Evolutionary conservation across 768 basidiomycete genomes (phyloP).

Genomic region (Termitomyces sp.): DNA sequence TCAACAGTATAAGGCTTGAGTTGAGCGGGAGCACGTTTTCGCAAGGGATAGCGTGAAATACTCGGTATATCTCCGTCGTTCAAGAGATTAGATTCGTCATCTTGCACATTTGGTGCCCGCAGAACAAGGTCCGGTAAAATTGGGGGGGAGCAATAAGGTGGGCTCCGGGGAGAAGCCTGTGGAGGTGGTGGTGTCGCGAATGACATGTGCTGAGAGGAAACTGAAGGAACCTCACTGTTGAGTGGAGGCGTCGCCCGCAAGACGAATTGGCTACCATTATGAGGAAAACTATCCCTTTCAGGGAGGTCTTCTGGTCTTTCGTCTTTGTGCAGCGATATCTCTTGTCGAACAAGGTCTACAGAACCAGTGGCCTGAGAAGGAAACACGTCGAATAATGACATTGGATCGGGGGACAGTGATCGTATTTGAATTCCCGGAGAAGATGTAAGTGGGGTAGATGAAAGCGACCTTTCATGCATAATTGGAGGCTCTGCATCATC

Average conservation of each 20-base stretch:
- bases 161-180: neutral
- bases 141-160: neutral
- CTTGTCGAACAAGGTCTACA: neutral
- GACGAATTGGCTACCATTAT: neutral
- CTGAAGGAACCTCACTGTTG: neutral
- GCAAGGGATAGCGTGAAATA: constrained; percentile 48
- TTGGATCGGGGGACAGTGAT: constrained; percentile 19
- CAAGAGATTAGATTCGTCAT: neutral
- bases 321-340: neutral
- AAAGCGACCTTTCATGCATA: neutral
- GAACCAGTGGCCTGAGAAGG: neutral
- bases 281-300: neutral
- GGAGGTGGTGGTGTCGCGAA: neutral
- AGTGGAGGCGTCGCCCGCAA: neutral
- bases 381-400: constrained; percentile 6
- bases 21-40: constrained; percentile 53
- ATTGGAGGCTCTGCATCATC: neutral
- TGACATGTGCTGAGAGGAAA: neutral
- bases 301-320: neutral
- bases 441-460: constrained; percentile 12
- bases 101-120: constrained; percentile 2
- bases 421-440: neutral
- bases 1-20: constrained; percentile 63
- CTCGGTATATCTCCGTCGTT: constrained; percentile 8
- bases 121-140: too few relatives aligned